These are phyloP conservation scores for Cydonia oblonga DNA, from an alignment of 331 rosid species.

Conservation along the genomic window DNA sequence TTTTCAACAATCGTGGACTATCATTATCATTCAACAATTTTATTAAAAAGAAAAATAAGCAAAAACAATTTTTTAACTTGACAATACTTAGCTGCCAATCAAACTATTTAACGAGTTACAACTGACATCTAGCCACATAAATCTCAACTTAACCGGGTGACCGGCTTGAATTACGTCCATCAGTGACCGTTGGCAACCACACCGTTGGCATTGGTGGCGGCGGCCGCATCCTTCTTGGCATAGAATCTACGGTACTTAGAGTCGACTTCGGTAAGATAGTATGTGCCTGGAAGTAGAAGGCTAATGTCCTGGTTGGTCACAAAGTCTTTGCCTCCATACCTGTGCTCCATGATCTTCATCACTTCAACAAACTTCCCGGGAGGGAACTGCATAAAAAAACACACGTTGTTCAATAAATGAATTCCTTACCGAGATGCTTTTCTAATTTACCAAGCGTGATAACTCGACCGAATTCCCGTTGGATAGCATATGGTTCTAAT, in stretches of 20 bases:
- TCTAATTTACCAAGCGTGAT: not conserved
- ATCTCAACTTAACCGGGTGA: not conserved
- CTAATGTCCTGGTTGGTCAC: constrained; percentile 76
- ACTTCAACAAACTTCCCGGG: constrained; percentile 78
- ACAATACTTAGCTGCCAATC: constrained; percentile 5
- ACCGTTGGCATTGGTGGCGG: constrained; percentile 18
- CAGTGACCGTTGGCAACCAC: constrained; percentile 57
- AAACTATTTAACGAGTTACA: constrained; percentile 18
- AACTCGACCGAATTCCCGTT: not conserved
- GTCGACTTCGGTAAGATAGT: constrained; percentile 94
- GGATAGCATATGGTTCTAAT: not conserved
- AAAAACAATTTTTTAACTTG: not conserved
- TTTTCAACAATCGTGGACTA: not conserved
- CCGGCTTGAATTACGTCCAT: not conserved
- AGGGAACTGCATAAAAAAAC: constrained; percentile 39
- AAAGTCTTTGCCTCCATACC: constrained; percentile 88
- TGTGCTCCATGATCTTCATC: constrained; percentile 88
- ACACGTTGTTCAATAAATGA: constrained; percentile 6
- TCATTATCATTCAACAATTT: constrained; percentile 3
- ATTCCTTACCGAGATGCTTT: not conserved
- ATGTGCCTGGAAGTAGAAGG: constrained; percentile 74
- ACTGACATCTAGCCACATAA: not conserved
- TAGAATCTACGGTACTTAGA: constrained; percentile 85
- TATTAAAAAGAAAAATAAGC: not conserved
- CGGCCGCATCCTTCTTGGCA: constrained; percentile 30